Evolutionary conservation across 257 asterid genomes (phyloP).

Genomic region (Lycium barbarum): DNA sequence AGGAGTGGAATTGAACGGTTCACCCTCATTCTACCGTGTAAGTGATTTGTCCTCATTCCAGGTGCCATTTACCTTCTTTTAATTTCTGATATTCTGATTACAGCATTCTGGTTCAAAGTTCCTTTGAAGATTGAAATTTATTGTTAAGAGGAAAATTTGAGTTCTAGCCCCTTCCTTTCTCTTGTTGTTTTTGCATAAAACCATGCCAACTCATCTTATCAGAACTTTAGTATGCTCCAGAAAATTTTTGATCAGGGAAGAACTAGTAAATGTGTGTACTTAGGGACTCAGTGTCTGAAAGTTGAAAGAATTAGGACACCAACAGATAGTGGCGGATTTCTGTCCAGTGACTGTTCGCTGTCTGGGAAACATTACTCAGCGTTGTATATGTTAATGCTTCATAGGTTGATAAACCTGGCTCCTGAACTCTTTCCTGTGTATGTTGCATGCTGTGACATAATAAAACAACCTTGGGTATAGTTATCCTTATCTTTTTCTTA

Average conservation of each 20-base stretch:
- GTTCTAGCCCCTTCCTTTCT: not conserved
- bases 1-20: slow-evolving; percentile 45
- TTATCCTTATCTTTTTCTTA: not conserved
- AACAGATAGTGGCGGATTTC: not conserved
- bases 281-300: not conserved
- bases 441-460: not conserved
- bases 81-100: not conserved
- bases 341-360: not conserved
- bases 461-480: not conserved
- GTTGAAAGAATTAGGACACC: not conserved
- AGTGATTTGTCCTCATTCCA: slow-evolving; percentile 42
- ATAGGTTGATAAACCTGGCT: not conserved
- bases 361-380: not conserved
- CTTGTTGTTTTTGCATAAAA: not conserved
- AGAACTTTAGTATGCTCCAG: not conserved
- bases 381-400: not conserved
- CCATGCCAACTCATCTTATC: not conserved
- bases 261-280: not conserved
- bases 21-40: slow-evolving; percentile 65
- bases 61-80: slow-evolving; percentile 28
- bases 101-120: slow-evolving; percentile 10
- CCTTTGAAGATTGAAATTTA: not conserved
- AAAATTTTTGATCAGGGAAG: not conserved
- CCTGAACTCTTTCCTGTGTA: not conserved
- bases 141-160: not conserved